Evolutionary conservation across 2,329 filamentous ascomycete genomes (phyloP).

Genomic region (Diaporthe longicolla): DNA sequence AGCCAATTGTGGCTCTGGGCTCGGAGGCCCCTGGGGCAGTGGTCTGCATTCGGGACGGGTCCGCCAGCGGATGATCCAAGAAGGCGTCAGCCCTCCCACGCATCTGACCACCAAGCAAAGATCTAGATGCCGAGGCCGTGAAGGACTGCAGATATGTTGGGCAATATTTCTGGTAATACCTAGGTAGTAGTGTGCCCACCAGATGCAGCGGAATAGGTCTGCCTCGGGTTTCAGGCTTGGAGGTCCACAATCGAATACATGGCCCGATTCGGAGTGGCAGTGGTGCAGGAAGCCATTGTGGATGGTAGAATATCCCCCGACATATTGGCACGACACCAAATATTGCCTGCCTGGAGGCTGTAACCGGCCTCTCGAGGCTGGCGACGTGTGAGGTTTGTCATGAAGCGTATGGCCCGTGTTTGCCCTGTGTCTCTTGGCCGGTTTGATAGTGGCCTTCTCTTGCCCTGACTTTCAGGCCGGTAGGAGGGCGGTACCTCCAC

Average conservation of each 20-base stretch:
- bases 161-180: not conserved
- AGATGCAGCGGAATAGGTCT: constrained; percentile 16
- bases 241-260: constrained; percentile 10
- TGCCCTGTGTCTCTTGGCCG: constrained; percentile 15
- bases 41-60: not conserved
- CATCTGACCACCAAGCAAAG: constrained; percentile 25
- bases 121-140: not conserved
- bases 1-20: constrained; percentile 9
- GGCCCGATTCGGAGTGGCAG: constrained; percentile 23
- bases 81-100: constrained; percentile 14
- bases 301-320: not conserved
- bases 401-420: not conserved
- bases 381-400: not conserved
- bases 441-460: constrained; percentile 14
- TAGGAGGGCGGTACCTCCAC: not conserved
- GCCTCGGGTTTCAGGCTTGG: constrained; percentile 5
- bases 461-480: not conserved
- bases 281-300: not conserved
- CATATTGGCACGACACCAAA: not conserved
- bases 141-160: not conserved
- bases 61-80: not conserved
- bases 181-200: constrained; percentile 13
- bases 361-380: constrained; percentile 7
- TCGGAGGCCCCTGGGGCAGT: not conserved
- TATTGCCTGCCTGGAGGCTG: constrained; percentile 12